A percentile compares a stretch with the other conserved stretches of the same genome.
Conservation (phyloP, 2,329 filamentous ascomycete genomes). For the Balansia obtecta region DNA sequence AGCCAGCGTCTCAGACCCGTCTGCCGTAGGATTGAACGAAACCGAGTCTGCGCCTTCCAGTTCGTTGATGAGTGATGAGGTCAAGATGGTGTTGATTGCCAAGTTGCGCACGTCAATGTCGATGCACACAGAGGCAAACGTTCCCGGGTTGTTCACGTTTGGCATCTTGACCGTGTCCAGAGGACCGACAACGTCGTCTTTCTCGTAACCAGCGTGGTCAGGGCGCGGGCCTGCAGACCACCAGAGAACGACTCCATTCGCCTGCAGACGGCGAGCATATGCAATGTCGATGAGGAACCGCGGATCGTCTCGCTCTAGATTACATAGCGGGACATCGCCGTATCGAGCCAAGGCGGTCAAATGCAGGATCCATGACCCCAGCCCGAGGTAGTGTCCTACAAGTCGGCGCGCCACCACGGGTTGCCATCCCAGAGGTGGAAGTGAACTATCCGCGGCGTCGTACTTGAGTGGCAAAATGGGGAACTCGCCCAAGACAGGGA, state of each 20-base stretch:
- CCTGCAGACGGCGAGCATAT: constrained; percentile 79
- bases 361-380: constrained; percentile 88
- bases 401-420: constrained; percentile 74
- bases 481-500: constrained; percentile 73
- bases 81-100: constrained; percentile 94
- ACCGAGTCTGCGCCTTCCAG: constrained; percentile 82
- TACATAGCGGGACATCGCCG: constrained; percentile 88
- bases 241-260: constrained; percentile 91
- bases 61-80: constrained; percentile 92
- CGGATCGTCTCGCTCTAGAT: constrained; percentile 87
- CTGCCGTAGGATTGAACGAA: constrained; percentile 54
- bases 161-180: constrained; percentile 88
- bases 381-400: constrained; percentile 78
- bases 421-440: constrained; percentile 92
- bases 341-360: constrained; percentile 80
- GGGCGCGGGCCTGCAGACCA: constrained; percentile 82
- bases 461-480: constrained; percentile 72
- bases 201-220: constrained; percentile 92
- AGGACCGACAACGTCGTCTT: constrained; percentile 72
- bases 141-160: constrained; percentile 81
- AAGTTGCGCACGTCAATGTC: constrained; percentile 90
- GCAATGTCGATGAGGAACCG: constrained; percentile 91
- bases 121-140: constrained; percentile 92
- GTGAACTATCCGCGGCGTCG: constrained; percentile 70
- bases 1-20: constrained; percentile 45